A percentile compares a stretch with the other conserved stretches of the same genome.
Conservation (phyloP, 2,329 filamentous ascomycete species). For the Trichoderma atrobrunneum region DNA sequence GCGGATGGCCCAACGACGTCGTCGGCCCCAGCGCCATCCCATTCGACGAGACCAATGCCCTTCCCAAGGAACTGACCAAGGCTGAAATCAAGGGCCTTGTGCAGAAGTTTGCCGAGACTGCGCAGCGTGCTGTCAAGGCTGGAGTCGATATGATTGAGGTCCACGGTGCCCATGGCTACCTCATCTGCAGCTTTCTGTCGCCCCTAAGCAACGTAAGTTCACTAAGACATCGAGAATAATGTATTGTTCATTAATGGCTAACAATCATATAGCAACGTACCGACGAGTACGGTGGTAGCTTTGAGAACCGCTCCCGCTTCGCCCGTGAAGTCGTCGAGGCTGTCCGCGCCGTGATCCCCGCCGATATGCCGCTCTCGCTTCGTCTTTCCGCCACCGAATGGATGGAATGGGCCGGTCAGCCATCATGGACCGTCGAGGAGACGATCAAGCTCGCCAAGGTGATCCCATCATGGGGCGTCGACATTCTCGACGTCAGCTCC, state of each 20-base stretch:
- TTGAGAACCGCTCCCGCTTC: slow-evolving; percentile 64
- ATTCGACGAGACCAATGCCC: slow-evolving; percentile 59
- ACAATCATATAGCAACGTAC: slow-evolving; percentile 47
- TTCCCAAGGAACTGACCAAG: slow-evolving; percentile 65
- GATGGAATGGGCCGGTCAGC: slow-evolving; percentile 48
- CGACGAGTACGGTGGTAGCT: slow-evolving; percentile 63
- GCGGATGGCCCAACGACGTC: slow-evolving; percentile 58
- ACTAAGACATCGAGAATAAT: not conserved
- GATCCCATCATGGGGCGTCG: slow-evolving; percentile 71
- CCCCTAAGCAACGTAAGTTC: slow-evolving; percentile 51
- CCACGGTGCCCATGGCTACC: slow-evolving; percentile 63
- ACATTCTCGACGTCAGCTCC: slow-evolving; percentile 78
- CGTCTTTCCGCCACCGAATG: slow-evolving; percentile 63
- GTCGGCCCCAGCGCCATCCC: slow-evolving; percentile 51
- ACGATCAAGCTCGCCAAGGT: slow-evolving; percentile 64
- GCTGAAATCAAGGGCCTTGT: slow-evolving; percentile 67
- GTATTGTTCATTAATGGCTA: not conserved
- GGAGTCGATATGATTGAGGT: slow-evolving; percentile 76
- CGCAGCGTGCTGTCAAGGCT: slow-evolving; percentile 60
- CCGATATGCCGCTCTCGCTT: slow-evolving; percentile 54
- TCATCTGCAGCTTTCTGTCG: slow-evolving; percentile 64
- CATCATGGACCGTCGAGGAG: slow-evolving; percentile 67
- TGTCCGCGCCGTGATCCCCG: slow-evolving; percentile 51
- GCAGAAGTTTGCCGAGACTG: slow-evolving; percentile 56
- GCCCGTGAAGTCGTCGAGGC: slow-evolving; percentile 53